Percentiles rank a stretch among this genome's conserved stretches.
These are phyloP conservation scores for Lentinula boryana DNA, from an alignment of 768 basidiomycete genomes.

Conservation along the genomic window DNA sequence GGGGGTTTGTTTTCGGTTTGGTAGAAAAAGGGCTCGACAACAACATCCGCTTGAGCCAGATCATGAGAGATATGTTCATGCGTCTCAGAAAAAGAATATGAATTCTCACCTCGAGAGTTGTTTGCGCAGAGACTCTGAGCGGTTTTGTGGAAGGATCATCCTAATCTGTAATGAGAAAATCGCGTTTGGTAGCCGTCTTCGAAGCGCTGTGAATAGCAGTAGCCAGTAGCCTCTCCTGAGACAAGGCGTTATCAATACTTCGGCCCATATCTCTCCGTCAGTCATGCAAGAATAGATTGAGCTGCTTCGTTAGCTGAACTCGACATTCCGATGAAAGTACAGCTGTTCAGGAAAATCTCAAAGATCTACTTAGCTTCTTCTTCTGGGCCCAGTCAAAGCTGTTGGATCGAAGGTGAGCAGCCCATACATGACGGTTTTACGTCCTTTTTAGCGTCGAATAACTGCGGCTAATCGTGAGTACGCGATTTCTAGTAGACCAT, in stretches of 20 bases:
- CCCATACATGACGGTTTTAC: conserved; percentile 96
- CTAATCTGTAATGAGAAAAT: conserved; percentile 91
- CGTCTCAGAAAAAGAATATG: neutral
- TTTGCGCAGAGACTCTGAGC: conserved; percentile 61
- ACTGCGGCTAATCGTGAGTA: conserved; percentile 27
- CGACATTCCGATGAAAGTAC: too few species aligned
- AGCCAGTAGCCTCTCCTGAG: too few species aligned
- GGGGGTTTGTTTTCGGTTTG: conserved; percentile 62
- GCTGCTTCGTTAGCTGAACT: too few species aligned
- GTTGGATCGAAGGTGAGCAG: conserved; percentile 86
- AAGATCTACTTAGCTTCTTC: conserved; percentile 60
- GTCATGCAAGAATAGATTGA: too few species aligned
- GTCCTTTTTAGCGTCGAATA: conserved; percentile 70
- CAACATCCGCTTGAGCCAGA: conserved; percentile 69
- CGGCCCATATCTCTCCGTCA: too few species aligned
- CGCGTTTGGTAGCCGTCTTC: conserved; percentile 85
- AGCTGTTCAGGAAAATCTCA: too few species aligned
- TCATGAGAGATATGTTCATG: conserved; percentile 49
- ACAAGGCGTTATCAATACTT: too few species aligned
- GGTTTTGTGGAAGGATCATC: conserved; percentile 61
- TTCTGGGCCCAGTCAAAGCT: conserved; percentile 54
- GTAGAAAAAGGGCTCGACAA: conserved; percentile 88
- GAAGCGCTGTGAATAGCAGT: conserved; percentile 47
- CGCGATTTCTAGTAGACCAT: neutral
- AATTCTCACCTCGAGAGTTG: conserved; percentile 56